Evolutionary conservation across 495 filamentous ascomycete genomes (phyloP).

Genomic region (Xylaria intraflava): DNA sequence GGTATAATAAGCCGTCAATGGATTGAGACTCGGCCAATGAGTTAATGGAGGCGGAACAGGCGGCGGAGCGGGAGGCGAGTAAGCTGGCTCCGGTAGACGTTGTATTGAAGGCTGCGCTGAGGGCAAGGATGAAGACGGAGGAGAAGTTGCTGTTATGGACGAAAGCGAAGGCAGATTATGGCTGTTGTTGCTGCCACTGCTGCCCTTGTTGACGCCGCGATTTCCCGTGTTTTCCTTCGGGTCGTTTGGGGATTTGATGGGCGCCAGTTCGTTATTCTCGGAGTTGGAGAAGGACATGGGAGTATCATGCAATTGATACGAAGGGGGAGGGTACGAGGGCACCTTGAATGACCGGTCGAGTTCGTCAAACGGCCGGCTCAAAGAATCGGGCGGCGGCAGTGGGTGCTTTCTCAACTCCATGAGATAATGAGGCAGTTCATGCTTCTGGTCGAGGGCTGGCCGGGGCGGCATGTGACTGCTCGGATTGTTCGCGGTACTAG

Average conservation of each 20-base stretch:
- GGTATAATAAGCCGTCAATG: conserved; percentile 46
- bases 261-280: conserved; percentile 36
- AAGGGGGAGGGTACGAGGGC: conserved; percentile 28
- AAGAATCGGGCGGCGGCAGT: conserved; percentile 16
- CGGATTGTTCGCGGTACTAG: background rate
- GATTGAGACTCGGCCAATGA: conserved; percentile 50
- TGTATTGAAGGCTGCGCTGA: conserved; percentile 12
- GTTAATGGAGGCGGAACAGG: conserved; percentile 17
- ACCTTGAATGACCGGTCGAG: conserved; percentile 23
- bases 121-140: conserved; percentile 13
- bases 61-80: conserved; percentile 23
- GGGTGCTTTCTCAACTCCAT: conserved; percentile 13
- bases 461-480: conserved; percentile 23
- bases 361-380: conserved; percentile 11
- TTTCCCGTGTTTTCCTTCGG: conserved; percentile 14
- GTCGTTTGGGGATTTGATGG: conserved; percentile 29
- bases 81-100: conserved; percentile 20
- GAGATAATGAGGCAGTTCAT: conserved; percentile 12
- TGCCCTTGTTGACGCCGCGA: conserved; percentile 5
- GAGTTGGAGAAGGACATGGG: conserved; percentile 29
- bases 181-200: conserved; percentile 4
- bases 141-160: conserved; percentile 27
- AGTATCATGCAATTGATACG: conserved; percentile 39
- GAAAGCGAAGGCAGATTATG: conserved; percentile 38
- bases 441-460: conserved; percentile 20